These are phyloP conservation scores for Phytophthora pseudosyringae DNA, from an alignment of 352 stramenopile genomes.

Conservation along the genomic window DNA sequence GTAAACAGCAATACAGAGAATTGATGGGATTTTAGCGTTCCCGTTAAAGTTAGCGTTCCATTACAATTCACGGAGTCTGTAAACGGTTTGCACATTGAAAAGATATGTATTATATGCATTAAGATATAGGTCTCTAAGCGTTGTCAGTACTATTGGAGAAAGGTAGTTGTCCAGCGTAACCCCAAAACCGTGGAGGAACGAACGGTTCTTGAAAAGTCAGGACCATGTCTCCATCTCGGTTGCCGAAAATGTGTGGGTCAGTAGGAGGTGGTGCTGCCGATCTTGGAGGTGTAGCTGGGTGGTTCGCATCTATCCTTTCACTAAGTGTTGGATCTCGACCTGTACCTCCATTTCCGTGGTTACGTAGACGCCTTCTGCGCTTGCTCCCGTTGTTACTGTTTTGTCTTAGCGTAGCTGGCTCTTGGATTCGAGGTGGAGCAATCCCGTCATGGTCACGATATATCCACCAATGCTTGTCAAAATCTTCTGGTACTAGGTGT, in stretches of 20 bases:
- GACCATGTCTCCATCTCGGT: neutral
- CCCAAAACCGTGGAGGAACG: too few relatives aligned
- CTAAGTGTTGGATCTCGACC: neutral
- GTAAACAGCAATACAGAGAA: too few relatives aligned
- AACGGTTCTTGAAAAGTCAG: neutral
- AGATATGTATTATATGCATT: too few relatives aligned
- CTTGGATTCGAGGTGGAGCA: neutral
- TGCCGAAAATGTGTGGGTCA: neutral
- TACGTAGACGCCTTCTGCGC: neutral
- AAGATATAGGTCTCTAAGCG: too few relatives aligned
- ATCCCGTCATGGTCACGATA: neutral
- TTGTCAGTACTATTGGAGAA: too few relatives aligned
- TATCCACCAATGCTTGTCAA: neutral
- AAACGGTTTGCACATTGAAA: too few relatives aligned
- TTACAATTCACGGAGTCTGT: too few relatives aligned
- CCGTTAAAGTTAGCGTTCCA: too few relatives aligned
- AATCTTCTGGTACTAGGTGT: neutral
- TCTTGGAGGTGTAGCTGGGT: neutral
- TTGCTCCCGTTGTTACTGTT: neutral
- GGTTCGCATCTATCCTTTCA: neutral
- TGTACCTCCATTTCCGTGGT: neutral
- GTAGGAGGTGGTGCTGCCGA: neutral
- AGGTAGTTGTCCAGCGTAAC: too few relatives aligned
- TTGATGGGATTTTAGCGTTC: too few relatives aligned
- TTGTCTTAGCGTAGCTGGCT: neutral